A percentile compares a stretch with the other conserved stretches of the same genome.
Conservation (phyloP, 2,329 filamentous ascomycete genomes). For the Botrytis tulipae region DNA sequence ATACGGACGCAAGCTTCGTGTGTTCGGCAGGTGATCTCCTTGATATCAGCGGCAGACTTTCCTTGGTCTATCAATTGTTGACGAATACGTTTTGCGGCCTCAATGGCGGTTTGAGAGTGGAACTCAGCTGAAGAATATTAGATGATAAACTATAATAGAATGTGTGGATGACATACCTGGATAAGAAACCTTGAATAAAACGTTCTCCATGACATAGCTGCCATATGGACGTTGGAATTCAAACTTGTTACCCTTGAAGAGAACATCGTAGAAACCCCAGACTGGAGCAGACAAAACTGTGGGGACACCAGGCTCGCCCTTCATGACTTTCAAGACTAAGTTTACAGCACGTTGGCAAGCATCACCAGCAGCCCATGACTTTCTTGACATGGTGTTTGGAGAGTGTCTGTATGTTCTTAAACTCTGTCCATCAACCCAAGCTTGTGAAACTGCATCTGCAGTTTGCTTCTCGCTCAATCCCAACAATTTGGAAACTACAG, state of each 20-base stretch:
- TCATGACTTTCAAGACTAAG: slow-evolving; percentile 84
- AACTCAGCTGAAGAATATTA: slow-evolving; percentile 68
- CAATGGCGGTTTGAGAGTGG: slow-evolving; percentile 97
- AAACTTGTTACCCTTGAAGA: slow-evolving; percentile 95
- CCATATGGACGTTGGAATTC: slow-evolving; percentile 94
- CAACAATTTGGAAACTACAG: slow-evolving; percentile 93
- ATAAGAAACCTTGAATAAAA: slow-evolving; percentile 99
- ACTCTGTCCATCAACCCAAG: slow-evolving; percentile 94
- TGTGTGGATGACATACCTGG: slow-evolving; percentile 59
- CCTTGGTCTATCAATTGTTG: slow-evolving; percentile 77
- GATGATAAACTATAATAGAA: slow-evolving; percentile 19
- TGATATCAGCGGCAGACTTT: slow-evolving; percentile 92
- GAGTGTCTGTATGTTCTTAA: slow-evolving; percentile 96
- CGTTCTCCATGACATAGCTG: slow-evolving; percentile 99
- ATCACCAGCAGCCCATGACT: slow-evolving; percentile 98
- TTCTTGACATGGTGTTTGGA: slow-evolving; percentile 99
- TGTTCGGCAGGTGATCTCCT: slow-evolving; percentile 87
- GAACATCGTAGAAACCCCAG: slow-evolving; percentile 98
- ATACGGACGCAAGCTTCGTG: slow-evolving; percentile 98
- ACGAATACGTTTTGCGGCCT: slow-evolving; percentile 87
- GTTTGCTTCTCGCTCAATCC: slow-evolving; percentile 88
- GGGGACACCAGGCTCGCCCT: slow-evolving; percentile 86
- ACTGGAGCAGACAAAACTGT: slow-evolving; percentile 89
- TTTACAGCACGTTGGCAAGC: slow-evolving; percentile 95
- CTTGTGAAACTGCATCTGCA: slow-evolving; percentile 91